These are phyloP conservation scores for Rhododendron griersonianum DNA, from an alignment of 148 eudicot species.

Conservation along the genomic window DNA sequence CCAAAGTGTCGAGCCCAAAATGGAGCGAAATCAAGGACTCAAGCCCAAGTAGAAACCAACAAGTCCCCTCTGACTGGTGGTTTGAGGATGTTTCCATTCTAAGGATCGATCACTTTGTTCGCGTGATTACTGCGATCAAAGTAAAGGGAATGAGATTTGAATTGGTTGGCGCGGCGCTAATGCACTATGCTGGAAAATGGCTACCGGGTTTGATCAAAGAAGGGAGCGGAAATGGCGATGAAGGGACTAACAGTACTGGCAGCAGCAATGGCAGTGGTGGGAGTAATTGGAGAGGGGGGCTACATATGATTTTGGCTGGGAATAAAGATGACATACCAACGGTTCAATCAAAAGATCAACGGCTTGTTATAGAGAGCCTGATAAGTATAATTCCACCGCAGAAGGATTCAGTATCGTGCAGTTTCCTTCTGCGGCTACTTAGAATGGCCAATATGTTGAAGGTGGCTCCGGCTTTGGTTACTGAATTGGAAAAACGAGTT, in stretches of 20 bases:
- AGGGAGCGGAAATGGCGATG: conserved; percentile 24
- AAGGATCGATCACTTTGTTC: conserved; percentile 88
- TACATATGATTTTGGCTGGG: conserved; percentile 65
- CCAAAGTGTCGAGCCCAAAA: conserved; percentile 63
- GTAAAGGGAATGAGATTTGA: conserved; percentile 94
- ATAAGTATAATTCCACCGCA: conserved; percentile 93
- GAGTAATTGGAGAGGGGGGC: conserved; percentile 67
- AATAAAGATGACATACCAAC: conserved; percentile 40
- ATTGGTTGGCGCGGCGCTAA: conserved; percentile 68
- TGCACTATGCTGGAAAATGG: conserved; percentile 85
- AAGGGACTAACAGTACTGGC: conserved; percentile 25
- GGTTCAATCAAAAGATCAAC: conserved; percentile 63
- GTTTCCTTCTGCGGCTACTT: conserved; percentile 74
- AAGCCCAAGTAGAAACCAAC: conserved; percentile 57
- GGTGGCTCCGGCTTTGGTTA: conserved; percentile 88
- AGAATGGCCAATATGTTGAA: conserved; percentile 84
- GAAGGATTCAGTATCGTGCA: conserved; percentile 77
- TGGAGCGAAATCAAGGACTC: conserved; percentile 72
- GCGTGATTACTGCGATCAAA: conserved; percentile 94
- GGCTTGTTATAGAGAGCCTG: conserved; percentile 88
- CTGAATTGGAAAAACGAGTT: conserved; percentile 89
- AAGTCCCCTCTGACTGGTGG: conserved; percentile 94
- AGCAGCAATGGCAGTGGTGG: conserved; percentile 24
- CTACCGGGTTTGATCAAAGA: conserved; percentile 74
- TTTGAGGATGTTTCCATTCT: conserved; percentile 87